Evolutionary conservation across 345 rosid species (phyloP).

Genomic region (Tarenaya hassleriana): DNA sequence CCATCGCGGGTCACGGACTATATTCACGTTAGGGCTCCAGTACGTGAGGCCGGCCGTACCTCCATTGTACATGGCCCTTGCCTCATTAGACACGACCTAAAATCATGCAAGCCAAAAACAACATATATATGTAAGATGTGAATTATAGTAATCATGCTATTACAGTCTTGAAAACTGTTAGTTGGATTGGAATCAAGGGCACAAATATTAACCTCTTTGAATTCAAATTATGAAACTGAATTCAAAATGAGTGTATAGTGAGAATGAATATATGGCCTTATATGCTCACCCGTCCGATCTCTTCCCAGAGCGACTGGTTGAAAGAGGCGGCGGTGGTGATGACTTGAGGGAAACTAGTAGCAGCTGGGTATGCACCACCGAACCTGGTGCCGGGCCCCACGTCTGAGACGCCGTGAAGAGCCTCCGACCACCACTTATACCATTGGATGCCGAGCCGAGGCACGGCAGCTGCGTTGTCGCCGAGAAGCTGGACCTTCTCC

Average conservation of each 20-base stretch:
- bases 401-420: slow-evolving; percentile 65
- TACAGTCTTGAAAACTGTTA: too few species aligned
- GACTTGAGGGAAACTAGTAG: slow-evolving; percentile 80
- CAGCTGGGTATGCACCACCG: slow-evolving; percentile 44
- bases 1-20: slow-evolving; percentile 63
- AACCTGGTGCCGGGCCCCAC: slow-evolving; percentile 52
- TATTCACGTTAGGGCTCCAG: slow-evolving; percentile 60
- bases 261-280: not conserved
- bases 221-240: not conserved
- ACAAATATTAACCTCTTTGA: too few species aligned
- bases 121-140: too few species aligned
- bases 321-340: slow-evolving; percentile 69
- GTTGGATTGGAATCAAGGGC: too few species aligned
- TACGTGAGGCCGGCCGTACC: slow-evolving; percentile 46
- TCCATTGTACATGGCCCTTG: slow-evolving; percentile 52
- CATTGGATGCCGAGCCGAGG: slow-evolving; percentile 61
- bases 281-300: slow-evolving; percentile 49
- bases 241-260: too few species aligned
- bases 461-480: slow-evolving; percentile 44
- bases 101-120: too few species aligned
- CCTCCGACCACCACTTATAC: slow-evolving; percentile 86
- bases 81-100: slow-evolving; percentile 52
- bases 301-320: slow-evolving; percentile 55
- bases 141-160: too few species aligned
- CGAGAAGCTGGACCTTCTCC: slow-evolving; percentile 53